A percentile compares a stretch with the other conserved stretches of the same genome.
Conservation (phyloP, 805 yeast genomes). For the Wickerhamomyces ciferrii region DNA sequence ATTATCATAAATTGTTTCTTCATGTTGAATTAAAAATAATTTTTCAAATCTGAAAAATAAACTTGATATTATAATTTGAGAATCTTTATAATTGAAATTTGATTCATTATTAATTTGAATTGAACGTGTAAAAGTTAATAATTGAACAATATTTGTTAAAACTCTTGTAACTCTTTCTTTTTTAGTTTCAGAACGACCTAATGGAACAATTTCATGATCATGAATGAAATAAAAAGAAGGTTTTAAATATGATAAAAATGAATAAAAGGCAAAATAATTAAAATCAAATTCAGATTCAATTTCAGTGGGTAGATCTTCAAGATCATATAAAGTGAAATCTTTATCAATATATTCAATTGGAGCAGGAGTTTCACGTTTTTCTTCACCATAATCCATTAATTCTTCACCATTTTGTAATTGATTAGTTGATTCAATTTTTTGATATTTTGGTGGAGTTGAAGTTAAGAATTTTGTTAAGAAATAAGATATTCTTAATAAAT, state of each 20-base stretch:
- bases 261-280: constrained; percentile 5
- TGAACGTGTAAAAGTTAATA: constrained; percentile 9
- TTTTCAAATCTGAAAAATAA: constrained; percentile 5
- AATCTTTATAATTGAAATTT: constrained; percentile 1
- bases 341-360: not conserved
- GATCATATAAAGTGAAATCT: constrained; percentile 5
- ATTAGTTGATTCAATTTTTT: not conserved
- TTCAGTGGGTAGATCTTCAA: constrained; percentile 9
- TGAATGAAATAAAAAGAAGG: constrained; percentile 14
- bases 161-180: constrained; percentile 12
- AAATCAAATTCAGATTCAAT: constrained; percentile 13
- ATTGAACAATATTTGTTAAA: constrained; percentile 11
- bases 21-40: constrained; percentile 1
- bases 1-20: not conserved
- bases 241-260: constrained; percentile 12
- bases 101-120: constrained; percentile 1
- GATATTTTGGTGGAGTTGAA: constrained; percentile 9
- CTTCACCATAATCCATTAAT: constrained; percentile 3
- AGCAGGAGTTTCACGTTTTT: not conserved
- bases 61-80: constrained; percentile 1
- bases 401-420: not conserved
- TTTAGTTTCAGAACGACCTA: constrained; percentile 2
- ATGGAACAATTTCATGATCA: constrained; percentile 8
- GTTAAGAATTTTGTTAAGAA: constrained; percentile 9
- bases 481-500: constrained; percentile 9